Conservation (phyloP, 257 asterid species). For the Gardenia jasminoides region DNA sequence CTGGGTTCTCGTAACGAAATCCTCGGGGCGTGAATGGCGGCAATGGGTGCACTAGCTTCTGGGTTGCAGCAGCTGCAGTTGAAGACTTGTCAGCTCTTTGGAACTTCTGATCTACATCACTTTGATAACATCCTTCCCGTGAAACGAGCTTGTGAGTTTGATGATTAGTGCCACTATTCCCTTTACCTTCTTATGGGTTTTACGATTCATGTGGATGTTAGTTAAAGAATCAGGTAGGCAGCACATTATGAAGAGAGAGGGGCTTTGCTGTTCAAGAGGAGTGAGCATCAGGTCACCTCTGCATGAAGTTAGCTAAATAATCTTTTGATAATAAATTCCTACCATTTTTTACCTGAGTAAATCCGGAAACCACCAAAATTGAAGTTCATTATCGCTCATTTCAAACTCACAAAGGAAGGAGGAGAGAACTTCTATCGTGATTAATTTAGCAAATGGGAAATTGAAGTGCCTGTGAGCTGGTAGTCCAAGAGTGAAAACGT, state of each 20-base stretch:
- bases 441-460: neutral
- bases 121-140: slow-evolving; percentile 24
- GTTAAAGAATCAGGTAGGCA: no score
- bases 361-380: neutral
- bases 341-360: neutral
- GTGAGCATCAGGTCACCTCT: no score
- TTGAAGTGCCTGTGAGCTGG: neutral
- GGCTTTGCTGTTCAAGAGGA: no score
- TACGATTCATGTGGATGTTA: neutral
- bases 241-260: no score
- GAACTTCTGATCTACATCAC: slow-evolving; percentile 29
- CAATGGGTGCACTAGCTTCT: slow-evolving; percentile 3
- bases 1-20: no score
- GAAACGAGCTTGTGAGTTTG: slow-evolving; percentile 40
- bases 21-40: neutral
- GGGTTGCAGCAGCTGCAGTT: slow-evolving; percentile 31
- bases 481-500: neutral
- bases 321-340: neutral
- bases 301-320: no score
- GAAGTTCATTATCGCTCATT: neutral
- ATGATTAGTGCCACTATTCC: no score
- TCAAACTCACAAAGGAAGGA: neutral
- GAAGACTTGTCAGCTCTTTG: slow-evolving; percentile 43
- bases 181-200: neutral
- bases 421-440: neutral